Base-by-base conservation (phyloP, 768 basidiomycete genomes). In the Kwoniella dejecticola region DNA sequence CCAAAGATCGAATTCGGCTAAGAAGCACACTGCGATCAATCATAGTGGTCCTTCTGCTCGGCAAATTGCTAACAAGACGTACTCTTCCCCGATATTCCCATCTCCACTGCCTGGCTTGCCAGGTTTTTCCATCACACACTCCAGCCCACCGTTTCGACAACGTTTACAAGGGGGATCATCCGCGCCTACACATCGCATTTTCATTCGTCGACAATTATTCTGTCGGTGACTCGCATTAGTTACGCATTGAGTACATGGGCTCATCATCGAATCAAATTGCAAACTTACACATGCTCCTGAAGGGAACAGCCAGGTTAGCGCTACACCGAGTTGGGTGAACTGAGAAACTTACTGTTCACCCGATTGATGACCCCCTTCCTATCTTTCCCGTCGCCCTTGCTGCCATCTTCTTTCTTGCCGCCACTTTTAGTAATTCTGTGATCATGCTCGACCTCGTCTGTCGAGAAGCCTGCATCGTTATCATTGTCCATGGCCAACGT, bases 101-200 rank as follows among this genome's bases (percentile, higher is more conserved):
- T 62, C 47, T 26, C 62, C 68, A 2, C 56, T 67, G 86, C 52
- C 48, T 33, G 54, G n/a, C 23, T 71, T 62, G 12, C 68, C 87
- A 2, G 94, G 94, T 71, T 96, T 96, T 79, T 97, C 94, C 76
- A 97, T 95, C 31, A 96, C 83, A 81, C 94, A 97, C 41, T 93
- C 90, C 12, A 96, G 83, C 2, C 90, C 89, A 19, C 89, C 88
- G 70, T 91, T 89, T 30, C 90, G 84, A 80, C 94, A 97, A 44
- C 94, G 86, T 71, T 89, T 87, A 80, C 94, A 97, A n/a, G 94
- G 94, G 24, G 94, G 93, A 71, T 90, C 92, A 77, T 96, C 94
- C 15, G 92, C 94, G 1, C 91, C 92, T 4, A 94, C 91, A 76
- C 93, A 97, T 69, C 92, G 84, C 94, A 96, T 96, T 82, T 96